Conservation (phyloP, 2,329 filamentous ascomycete species). For the Diaporthe eres region DNA sequence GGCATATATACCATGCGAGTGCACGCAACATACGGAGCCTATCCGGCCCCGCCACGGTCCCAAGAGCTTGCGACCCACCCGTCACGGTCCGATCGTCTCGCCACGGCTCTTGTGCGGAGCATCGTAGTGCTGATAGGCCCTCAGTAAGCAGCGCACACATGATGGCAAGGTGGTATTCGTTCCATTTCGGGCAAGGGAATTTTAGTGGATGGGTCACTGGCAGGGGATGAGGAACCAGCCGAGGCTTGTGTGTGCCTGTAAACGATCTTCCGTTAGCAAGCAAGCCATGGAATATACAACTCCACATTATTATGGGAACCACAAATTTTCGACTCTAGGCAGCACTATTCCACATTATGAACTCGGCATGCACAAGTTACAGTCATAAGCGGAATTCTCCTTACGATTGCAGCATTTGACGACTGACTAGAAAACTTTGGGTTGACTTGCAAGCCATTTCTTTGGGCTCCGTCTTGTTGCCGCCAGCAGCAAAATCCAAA, state of each 20-base stretch:
- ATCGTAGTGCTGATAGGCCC: conserved; percentile 7
- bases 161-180: background rate
- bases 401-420: background rate
- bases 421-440: too few relatives aligned
- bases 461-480: background rate
- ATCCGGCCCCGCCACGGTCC: background rate
- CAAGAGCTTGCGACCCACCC: conserved; percentile 1
- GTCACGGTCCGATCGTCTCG: conserved; percentile 3
- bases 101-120: background rate
- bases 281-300: background rate
- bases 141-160: background rate
- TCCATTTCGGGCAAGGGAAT: background rate
- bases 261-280: background rate
- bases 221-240: background rate
- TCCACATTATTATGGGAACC: conserved; percentile 1
- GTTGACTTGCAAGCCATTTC: background rate
- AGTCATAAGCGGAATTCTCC: background rate
- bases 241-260: background rate
- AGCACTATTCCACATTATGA: background rate
- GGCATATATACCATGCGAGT: background rate
- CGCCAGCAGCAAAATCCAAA: background rate
- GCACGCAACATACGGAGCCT: background rate
- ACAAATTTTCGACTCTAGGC: background rate
- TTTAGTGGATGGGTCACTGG: background rate
- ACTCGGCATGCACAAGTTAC: background rate